Conservation (phyloP, 306 rosid genomes). For the Carpinus viminea region DNA sequence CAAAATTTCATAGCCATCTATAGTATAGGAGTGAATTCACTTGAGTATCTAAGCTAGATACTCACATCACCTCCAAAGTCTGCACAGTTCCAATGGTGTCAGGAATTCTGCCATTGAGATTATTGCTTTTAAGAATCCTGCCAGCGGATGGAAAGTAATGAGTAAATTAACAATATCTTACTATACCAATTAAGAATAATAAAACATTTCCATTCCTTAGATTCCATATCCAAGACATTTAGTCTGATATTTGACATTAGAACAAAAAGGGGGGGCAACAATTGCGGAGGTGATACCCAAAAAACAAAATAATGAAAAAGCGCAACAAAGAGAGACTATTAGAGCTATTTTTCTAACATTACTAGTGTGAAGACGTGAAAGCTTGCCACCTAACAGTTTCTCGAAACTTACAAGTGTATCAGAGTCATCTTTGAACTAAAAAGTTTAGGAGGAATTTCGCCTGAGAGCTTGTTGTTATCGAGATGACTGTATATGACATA, state of each 20-base stretch:
- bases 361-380: neutral
- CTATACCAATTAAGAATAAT: neutral
- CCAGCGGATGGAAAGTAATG: neutral
- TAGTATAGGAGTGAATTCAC: conserved; percentile 1
- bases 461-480: conserved; percentile 32
- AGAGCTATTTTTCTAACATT: neutral
- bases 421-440: conserved; percentile 31
- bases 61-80: conserved; percentile 65
- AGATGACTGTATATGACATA: conserved; percentile 33
- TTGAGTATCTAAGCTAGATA: conserved; percentile 30
- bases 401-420: conserved; percentile 41
- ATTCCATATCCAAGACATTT: neutral
- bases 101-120: conserved; percentile 57
- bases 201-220: neutral
- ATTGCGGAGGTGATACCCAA: neutral
- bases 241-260: neutral
- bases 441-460: conserved; percentile 22
- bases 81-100: conserved; percentile 52
- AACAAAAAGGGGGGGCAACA: too few relatives aligned
- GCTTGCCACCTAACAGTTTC: neutral
- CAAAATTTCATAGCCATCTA: neutral
- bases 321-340: neutral
- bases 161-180: neutral
- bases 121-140: conserved; percentile 67
- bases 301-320: neutral